Evolutionary conservation across 2,329 filamentous ascomycete species (phyloP).

Genomic region (Epichloe festucae): DNA sequence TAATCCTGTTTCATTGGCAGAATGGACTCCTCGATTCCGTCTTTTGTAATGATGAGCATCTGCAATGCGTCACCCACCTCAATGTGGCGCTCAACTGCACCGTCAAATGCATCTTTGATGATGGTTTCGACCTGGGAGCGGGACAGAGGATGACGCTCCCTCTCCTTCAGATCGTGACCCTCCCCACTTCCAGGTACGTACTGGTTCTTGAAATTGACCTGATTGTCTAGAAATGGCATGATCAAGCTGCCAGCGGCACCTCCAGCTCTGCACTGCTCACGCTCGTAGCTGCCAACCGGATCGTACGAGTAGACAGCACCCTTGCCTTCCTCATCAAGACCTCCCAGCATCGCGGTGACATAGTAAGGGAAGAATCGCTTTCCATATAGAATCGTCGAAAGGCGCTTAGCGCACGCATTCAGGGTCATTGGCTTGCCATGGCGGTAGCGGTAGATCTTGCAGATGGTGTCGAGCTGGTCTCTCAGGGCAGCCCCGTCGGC

Average conservation of each 20-base stretch:
- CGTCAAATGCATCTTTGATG: constrained; percentile 95
- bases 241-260: constrained; percentile 89
- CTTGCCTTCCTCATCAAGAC: constrained; percentile 85
- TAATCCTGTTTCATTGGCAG: constrained; percentile 85
- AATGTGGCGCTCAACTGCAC: constrained; percentile 95
- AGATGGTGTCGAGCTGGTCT: constrained; percentile 83
- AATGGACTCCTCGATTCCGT: constrained; percentile 79
- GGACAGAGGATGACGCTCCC: constrained; percentile 56
- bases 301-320: constrained; percentile 96
- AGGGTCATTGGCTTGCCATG: constrained; percentile 95
- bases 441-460: constrained; percentile 98
- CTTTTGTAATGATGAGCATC: constrained; percentile 81
- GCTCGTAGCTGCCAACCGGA: constrained; percentile 92
- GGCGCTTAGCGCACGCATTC: constrained; percentile 83
- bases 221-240: constrained; percentile 98
- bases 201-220: constrained; percentile 99
- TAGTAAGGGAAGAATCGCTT: constrained; percentile 99
- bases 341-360: constrained; percentile 84
- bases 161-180: constrained; percentile 67
- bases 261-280: constrained; percentile 88
- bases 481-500: constrained; percentile 90
- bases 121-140: constrained; percentile 66
- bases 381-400: constrained; percentile 89
- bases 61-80: constrained; percentile 95
- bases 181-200: constrained; percentile 77